These are phyloP conservation scores for Halophytophthora batemanensis DNA, from an alignment of 352 stramenopile species.

Conservation along the genomic window DNA sequence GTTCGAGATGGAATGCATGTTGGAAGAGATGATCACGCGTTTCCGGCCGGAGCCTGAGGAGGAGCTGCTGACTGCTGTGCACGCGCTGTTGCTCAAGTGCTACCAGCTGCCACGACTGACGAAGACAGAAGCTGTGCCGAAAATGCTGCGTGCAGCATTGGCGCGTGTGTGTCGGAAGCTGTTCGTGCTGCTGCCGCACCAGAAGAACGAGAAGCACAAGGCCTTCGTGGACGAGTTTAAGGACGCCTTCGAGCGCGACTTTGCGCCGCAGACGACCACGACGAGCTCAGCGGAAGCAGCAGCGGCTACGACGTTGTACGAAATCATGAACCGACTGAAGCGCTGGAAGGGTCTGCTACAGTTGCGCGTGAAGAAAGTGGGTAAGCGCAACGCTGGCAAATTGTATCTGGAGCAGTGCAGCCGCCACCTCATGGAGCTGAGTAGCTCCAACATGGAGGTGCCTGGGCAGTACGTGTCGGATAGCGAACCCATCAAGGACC, in stretches of 20 bases:
- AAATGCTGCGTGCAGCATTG: constrained; percentile 89
- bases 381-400: constrained; percentile 65
- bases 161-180: constrained; percentile 92
- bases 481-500: constrained; percentile 89
- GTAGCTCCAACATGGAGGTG: constrained; percentile 87
- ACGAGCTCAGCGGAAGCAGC: constrained; percentile 12
- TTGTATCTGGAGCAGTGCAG: constrained; percentile 87
- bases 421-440: constrained; percentile 86
- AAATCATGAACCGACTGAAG: constrained; percentile 89
- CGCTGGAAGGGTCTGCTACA: constrained; percentile 91
- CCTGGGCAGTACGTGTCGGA: constrained; percentile 91
- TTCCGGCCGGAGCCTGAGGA: constrained; percentile 97
- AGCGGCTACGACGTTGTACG: constrained; percentile 56
- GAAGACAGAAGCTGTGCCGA: constrained; percentile 74
- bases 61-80: constrained; percentile 95
- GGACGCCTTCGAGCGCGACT: constrained; percentile 81
- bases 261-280: constrained; percentile 40
- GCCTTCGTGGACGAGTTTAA: constrained; percentile 89
- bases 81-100: constrained; percentile 94
- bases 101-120: constrained; percentile 84
- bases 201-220: constrained; percentile 87
- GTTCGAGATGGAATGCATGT: constrained; percentile 96
- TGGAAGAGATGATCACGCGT: constrained; percentile 98
- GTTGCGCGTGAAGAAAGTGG: constrained; percentile 71
- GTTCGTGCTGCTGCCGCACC: constrained; percentile 78